phyloP scores from a whole-genome alignment of 495 filamentous ascomycete genomes.

The Penicillium macrosclerotiorum region DNA sequence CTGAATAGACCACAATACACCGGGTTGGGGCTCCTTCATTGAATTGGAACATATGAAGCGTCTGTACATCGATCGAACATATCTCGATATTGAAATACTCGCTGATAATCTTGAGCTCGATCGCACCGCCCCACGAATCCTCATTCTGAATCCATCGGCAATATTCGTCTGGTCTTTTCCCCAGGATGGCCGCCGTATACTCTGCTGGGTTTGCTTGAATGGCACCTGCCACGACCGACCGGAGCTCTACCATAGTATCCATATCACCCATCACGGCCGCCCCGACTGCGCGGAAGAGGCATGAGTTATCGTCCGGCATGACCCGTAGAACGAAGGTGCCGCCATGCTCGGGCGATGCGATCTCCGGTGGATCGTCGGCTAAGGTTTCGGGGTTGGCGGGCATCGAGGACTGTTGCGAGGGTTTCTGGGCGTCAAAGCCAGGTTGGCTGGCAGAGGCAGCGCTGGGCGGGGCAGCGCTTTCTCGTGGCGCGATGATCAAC shows the following conservation, averaged over 20 bases:
- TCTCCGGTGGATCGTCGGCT: slow-evolving; percentile 63
- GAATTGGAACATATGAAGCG: slow-evolving; percentile 67
- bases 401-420: slow-evolving; percentile 17
- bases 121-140: slow-evolving; percentile 87
- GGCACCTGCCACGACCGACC: slow-evolving; percentile 74
- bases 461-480: slow-evolving; percentile 24
- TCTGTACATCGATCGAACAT: slow-evolving; percentile 76
- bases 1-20: slow-evolving; percentile 86
- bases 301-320: slow-evolving; percentile 97
- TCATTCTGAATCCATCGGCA: slow-evolving; percentile 79
- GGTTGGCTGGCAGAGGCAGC: slow-evolving; percentile 16
- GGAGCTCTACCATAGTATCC: slow-evolving; percentile 72
- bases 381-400: slow-evolving; percentile 13
- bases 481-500: slow-evolving; percentile 62
- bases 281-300: slow-evolving; percentile 87
- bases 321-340: slow-evolving; percentile 79
- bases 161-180: slow-evolving; percentile 71
- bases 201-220: slow-evolving; percentile 71
- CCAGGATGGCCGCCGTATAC: slow-evolving; percentile 75
- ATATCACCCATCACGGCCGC: slow-evolving; percentile 70
- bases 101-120: slow-evolving; percentile 82
- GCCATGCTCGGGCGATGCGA: slow-evolving; percentile 58
- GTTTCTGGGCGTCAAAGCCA: slow-evolving; percentile 18
- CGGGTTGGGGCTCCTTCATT: slow-evolving; percentile 71
- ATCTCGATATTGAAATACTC: slow-evolving; percentile 88